Evolutionary conservation across 331 rosid genomes (phyloP).

Genomic region (Prunus yedoensis): DNA sequence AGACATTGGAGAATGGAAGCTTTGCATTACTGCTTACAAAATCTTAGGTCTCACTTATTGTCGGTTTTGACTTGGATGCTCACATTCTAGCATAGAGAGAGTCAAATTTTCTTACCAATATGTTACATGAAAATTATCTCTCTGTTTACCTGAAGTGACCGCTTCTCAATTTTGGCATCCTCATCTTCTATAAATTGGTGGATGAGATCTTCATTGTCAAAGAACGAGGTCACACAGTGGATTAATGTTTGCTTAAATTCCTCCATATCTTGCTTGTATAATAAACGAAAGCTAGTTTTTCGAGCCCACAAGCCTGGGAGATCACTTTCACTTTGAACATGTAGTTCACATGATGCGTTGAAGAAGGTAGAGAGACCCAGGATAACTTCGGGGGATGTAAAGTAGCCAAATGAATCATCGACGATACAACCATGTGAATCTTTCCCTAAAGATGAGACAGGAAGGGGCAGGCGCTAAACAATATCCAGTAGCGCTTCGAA

Average conservation of each 20-base stretch:
- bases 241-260: not conserved
- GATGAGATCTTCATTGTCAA: not conserved
- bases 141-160: too few relatives aligned
- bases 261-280: not conserved
- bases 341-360: too few relatives aligned
- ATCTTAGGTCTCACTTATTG: too few relatives aligned
- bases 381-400: not conserved
- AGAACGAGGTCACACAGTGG: too few relatives aligned
- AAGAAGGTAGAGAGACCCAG: too few relatives aligned
- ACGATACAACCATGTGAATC: not conserved
- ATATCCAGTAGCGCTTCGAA: not conserved
- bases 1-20: too few relatives aligned
- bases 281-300: not conserved
- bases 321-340: not conserved
- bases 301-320: not conserved
- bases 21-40: too few relatives aligned
- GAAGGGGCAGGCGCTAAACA: too few relatives aligned
- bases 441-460: not conserved
- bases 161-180: not conserved
- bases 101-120: too few relatives aligned
- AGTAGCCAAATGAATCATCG: conserved; percentile 10
- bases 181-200: not conserved
- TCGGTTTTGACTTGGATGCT: too few relatives aligned
- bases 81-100: too few relatives aligned
- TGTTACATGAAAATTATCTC: too few relatives aligned